A percentile compares a stretch with the other conserved stretches of the same genome.
phyloP scores from a whole-genome alignment of 2,329 filamentous ascomycete genomes.

The Chrysoporthe deuterocubensis region DNA sequence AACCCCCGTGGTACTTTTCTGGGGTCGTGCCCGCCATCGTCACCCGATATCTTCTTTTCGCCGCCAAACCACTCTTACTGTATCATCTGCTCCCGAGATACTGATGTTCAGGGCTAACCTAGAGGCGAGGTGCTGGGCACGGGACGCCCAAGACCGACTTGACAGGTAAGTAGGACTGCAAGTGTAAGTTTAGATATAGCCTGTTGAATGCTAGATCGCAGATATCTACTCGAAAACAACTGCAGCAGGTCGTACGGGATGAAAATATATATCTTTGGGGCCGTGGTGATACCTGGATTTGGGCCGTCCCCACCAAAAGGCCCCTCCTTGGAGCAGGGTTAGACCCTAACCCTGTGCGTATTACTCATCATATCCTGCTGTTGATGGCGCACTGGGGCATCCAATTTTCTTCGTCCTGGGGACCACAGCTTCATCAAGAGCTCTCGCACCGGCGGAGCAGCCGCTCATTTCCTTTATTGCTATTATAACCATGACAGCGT shows the following conservation, averaged over 20 bases:
- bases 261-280: neutral
- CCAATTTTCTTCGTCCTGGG: neutral
- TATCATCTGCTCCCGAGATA: too few relatives aligned
- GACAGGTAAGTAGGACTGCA: neutral
- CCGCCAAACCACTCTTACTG: too few relatives aligned
- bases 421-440: neutral
- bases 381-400: neutral
- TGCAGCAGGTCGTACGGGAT: neutral
- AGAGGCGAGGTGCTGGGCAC: too few relatives aligned
- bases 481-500: neutral
- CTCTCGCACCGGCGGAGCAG: neutral
- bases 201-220: neutral
- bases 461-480: neutral
- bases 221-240: neutral
- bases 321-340: neutral
- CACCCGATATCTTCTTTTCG: too few relatives aligned
- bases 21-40: too few relatives aligned
- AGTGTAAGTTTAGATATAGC: neutral
- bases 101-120: too few relatives aligned
- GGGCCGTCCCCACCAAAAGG: too few relatives aligned
- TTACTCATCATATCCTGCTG: neutral
- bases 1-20: too few relatives aligned
- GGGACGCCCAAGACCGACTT: too few relatives aligned
- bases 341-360: neutral
- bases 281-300: too few relatives aligned